phyloP scores from a whole-genome alignment of 495 filamentous ascomycete genomes.

The Trichodelitschia bisporula region DNA sequence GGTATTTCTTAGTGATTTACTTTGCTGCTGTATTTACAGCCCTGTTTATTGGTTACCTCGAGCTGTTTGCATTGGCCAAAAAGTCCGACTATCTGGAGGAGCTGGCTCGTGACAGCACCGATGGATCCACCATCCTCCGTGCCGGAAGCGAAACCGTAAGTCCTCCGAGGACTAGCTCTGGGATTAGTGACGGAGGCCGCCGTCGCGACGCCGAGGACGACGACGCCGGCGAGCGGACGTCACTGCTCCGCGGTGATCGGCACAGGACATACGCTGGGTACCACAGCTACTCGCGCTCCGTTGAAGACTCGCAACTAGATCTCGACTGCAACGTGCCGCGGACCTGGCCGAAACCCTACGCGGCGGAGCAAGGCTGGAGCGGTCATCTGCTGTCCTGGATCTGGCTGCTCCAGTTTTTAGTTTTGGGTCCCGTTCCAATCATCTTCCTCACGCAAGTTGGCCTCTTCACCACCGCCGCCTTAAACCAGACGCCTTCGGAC shows the following conservation, averaged over 20 bases:
- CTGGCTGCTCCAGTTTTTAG: constrained; percentile 68
- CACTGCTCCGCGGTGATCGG: constrained; percentile 36
- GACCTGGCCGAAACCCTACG: no score
- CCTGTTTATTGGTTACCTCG: constrained; percentile 24
- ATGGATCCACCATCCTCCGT: constrained; percentile 4
- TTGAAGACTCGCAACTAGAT: no score
- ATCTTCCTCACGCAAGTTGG: constrained; percentile 49
- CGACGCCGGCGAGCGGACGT: constrained; percentile 52
- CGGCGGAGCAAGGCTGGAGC: constrained; percentile 65
- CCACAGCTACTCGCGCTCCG: no score
- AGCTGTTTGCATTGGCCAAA: constrained; percentile 53
- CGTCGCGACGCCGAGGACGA: constrained; percentile 21
- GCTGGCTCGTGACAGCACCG: no score
- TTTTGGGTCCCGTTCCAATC: constrained; percentile 52
- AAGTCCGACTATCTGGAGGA: constrained; percentile 36
- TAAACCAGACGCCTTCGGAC: constrained; percentile 54
- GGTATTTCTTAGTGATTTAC: constrained; percentile 66
- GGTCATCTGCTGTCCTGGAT: constrained; percentile 50
- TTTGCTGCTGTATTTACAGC: constrained; percentile 52
- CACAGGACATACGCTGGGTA: constrained; percentile 51
- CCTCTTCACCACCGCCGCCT: constrained; percentile 43
- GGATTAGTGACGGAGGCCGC: no score
- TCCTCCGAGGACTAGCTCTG: no score
- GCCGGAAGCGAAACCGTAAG: background rate
- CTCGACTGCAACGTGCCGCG: no score